Base-by-base conservation (phyloP, 2,329 filamentous ascomycete genomes). In the Periconia sp. region DNA sequence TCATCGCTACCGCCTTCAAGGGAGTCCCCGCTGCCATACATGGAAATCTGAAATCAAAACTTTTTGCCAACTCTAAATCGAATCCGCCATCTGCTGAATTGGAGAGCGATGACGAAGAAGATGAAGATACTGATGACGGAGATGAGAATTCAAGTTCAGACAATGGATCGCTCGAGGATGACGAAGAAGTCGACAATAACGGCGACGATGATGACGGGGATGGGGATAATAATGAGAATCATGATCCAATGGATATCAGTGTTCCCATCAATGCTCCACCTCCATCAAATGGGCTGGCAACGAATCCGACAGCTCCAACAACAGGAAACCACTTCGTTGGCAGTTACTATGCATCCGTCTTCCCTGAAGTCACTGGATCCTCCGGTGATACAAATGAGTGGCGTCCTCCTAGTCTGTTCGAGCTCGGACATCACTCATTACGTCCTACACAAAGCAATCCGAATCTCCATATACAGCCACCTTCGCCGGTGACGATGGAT, bases 21-120 rank as follows among this genome's bases (percentile, higher is more conserved):
- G 13, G 3, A 37, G 33, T 37, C 11, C 33, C 33, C 33, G 15
- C 3, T 33, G 56, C 61, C 10, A 33, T 70, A 7, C 47, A 60
- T 10, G 60, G 59, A 6, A 60, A 47, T 50, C 49, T 63, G 56
- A 67, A 59, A 20, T 64, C 63, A 13, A 59, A 50, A 35, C 41
- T 63, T 3, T 68, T 69, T 33, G 41, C 23, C 31, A 18, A 37
- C 15, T 48, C 43, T 3, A 18, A 9, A 31, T 2, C 27, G 23
- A 15, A 17, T 23, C 10, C 2, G 17, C 10, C 49, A 13, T 37
- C 33, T 13, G 33, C 11, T 13, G 33, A 37, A n/a, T 13, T 14
- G 33, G 10, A 37, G 3, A n/a, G 3, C 11, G 10, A 33, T 7
- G 31, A 33, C 8, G 31, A 33, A 14, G 31, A 33, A 14, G 14